Evolutionary conservation across 2,329 filamentous ascomycete genomes (phyloP), one percentile per base, ranked within the genome.

Genomic region (Cercospora berteroae): DNA sequence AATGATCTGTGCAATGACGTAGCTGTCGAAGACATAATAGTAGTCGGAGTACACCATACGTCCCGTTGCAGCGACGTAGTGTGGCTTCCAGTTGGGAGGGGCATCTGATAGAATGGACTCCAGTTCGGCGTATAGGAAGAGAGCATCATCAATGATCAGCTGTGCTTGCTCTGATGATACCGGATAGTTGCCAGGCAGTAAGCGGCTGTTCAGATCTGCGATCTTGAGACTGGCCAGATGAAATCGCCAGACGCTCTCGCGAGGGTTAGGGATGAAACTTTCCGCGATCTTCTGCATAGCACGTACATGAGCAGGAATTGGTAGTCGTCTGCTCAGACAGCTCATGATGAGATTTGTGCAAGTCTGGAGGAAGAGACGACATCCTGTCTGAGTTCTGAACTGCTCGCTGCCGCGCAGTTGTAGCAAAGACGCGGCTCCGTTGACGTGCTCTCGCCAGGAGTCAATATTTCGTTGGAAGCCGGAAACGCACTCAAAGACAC

Each of bases 401-500:
- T 69, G 67, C 27, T 69, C 65, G 12, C 27, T 48, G 27, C 67
- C 67, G 18, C 67, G 67, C 4, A 69, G 65, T 25, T 69, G 67
- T 12, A 69, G 64, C 18, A 69, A 56, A 16, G 67, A 69, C 20
- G 67, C 67, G 2, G 67, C 67, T 3, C 67, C 67, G 27, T 69
- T 67, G 65, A 69, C 65, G 29, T 69, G 67, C 23, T 67, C 65
- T 57, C 89, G 0, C 81, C 93, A 56, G 82, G 81, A 1, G 79
- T 93, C 50, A 78, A 83, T 62, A 80, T 93, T 58, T 84, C 80
- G 0, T 76, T 82, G 0, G 83, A 89, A 67, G 88, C 93, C 59
- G 85, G 93, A 33, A 78, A 85, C 48, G 84, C 88, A 72, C 88
- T 93, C 69, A 89, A 93, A 67, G 79, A 74, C 8, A 87, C 87